Base-by-base conservation (phyloP, 139 green algal species). In the Deuterostichococcus epilithicus region DNA sequence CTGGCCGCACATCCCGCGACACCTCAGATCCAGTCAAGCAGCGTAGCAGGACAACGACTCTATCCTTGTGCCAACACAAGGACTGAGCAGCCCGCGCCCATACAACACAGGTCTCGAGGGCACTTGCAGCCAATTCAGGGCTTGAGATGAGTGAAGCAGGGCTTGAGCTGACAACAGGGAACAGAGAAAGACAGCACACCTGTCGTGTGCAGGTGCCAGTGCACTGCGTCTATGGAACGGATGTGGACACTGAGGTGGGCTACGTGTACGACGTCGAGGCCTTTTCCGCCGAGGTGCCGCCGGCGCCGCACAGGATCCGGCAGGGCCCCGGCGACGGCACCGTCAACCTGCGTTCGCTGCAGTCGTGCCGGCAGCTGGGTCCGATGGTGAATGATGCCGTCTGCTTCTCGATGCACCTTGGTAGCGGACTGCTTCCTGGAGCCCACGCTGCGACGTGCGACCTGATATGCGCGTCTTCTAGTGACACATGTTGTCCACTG, bases 251-350 rank as follows among this genome's bases (percentile, higher is more conserved):
- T 63, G 82, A 84, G 6, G 38, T 76, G 32, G 58, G 70, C 23
- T 84, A 79, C 45, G 20, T 75, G 3, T 87, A 87, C 68, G 45
- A 74, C 32, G 71, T 87, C 32, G 37, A 78, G 8, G n/a, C 74
- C 20, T 83, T 87, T 39, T 44, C 52, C 35, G 52, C 18, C 5
- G 42, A 30, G 5, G 68, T 52, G 2, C 78, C 82, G 3, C 76
- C 73, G 1, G 78, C 76, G 45, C 82, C 82, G 1, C 67, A 32
- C 5, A 44, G 60, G 25, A 76, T 74, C 20, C 2, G 23, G 3
- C 37, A 68, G 20, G 73, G 70, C 0, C 42, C 79, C 42, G 82
- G 82, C 10, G 82, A 87, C 37, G 82, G 82, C 39, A 87, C 79
- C 28, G 82, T 87, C 75, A 80, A 84, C 45, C 34, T 76, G 10